phyloP scores from a whole-genome alignment of 495 filamentous ascomycete genomes.

The Zalerion maritima region DNA sequence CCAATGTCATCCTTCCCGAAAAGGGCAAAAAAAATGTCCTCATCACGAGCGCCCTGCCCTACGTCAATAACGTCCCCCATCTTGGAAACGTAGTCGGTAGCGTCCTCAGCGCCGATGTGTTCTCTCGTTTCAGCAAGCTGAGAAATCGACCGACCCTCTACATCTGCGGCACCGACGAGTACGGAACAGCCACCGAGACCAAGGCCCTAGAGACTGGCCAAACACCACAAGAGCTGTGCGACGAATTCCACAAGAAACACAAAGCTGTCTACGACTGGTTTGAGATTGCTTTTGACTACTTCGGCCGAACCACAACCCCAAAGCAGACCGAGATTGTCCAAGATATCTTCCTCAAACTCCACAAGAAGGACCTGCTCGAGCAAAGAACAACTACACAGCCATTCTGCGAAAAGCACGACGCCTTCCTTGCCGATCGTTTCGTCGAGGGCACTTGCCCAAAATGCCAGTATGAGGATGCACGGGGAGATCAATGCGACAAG shows the following conservation, averaged over 20 bases:
- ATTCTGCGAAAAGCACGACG: constrained; percentile 71
- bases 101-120: constrained; percentile 65
- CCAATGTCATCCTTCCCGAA: constrained; percentile 18
- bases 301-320: constrained; percentile 67
- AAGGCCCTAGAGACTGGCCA: constrained; percentile 47
- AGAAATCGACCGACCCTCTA: constrained; percentile 39
- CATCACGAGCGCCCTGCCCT: constrained; percentile 58
- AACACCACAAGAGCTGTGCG: constrained; percentile 55
- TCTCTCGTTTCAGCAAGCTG: constrained; percentile 31
- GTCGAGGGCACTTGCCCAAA: constrained; percentile 80
- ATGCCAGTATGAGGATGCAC: constrained; percentile 67
- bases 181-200: constrained; percentile 71
- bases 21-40: constrained; percentile 38
- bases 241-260: constrained; percentile 77
- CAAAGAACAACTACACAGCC: constrained; percentile 65
- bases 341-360: constrained; percentile 63
- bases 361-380: constrained; percentile 65
- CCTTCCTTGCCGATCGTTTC: constrained; percentile 84
- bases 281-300: constrained; percentile 69
- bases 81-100: constrained; percentile 88
- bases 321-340: constrained; percentile 79
- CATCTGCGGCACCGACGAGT: constrained; percentile 62
- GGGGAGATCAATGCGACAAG: constrained; percentile 70
- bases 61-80: constrained; percentile 95
- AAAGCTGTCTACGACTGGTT: constrained; percentile 74